phyloP scores from a whole-genome alignment of 73 alveolate species.

The Paramecium tetraurelia region DNA sequence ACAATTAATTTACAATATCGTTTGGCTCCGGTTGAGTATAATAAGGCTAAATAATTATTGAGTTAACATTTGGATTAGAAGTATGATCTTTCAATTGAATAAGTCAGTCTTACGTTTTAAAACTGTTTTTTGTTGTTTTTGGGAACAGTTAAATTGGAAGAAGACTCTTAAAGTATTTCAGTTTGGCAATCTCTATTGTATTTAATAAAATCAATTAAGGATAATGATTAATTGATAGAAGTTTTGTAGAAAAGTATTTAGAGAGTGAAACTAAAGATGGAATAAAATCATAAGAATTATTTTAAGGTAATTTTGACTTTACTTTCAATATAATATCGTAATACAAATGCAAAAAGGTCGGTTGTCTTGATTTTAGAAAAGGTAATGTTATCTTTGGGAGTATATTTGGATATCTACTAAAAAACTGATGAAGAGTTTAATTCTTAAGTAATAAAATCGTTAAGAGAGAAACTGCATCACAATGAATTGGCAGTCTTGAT shows the following conservation, averaged over 20 bases:
- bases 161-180: neutral
- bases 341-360: conserved; percentile 6
- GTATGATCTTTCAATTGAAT: neutral
- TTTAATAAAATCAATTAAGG: neutral
- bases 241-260: neutral
- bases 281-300: neutral
- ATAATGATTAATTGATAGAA: neutral
- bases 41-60: neutral
- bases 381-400: neutral
- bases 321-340: neutral
- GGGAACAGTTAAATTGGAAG: neutral
- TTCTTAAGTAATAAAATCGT: neutral
- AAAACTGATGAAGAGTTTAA: conserved; percentile 39
- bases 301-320: neutral
- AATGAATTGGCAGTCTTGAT: neutral
- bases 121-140: neutral
- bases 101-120: neutral
- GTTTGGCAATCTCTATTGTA: conserved; percentile 17
- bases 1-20: neutral
- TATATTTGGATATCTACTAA: conserved; percentile 2
- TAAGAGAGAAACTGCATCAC: neutral
- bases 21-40: neutral
- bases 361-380: conserved; percentile 18
- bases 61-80: neutral
- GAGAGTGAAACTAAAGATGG: conserved; percentile 3